Conservation (phyloP, 2,329 filamentous ascomycete species). For the Colletotrichum ledebouriae region DNA sequence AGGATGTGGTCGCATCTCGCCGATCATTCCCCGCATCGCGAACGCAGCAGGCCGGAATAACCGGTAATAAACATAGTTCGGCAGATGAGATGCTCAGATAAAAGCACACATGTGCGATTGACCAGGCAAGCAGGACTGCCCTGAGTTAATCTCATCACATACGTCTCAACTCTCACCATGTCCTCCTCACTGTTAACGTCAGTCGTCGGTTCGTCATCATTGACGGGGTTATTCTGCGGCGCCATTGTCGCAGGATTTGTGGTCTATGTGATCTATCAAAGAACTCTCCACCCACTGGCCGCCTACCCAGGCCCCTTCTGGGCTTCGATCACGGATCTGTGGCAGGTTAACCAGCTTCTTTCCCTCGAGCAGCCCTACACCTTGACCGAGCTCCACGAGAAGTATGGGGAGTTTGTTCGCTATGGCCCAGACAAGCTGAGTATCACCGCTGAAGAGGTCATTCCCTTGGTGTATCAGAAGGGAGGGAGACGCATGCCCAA, state of each 20-base stretch:
- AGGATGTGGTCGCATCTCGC: slow-evolving; percentile 1
- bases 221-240: neutral
- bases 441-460: slow-evolving; percentile 33
- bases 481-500: slow-evolving; percentile 32
- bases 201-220: neutral
- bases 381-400: slow-evolving; percentile 18
- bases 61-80: neutral
- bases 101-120: neutral
- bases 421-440: slow-evolving; percentile 33
- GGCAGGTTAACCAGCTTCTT: slow-evolving; percentile 32
- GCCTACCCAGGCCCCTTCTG: slow-evolving; percentile 25
- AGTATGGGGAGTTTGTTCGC: slow-evolving; percentile 24
- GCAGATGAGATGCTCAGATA: neutral
- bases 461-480: slow-evolving; percentile 31
- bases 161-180: neutral
- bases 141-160: neutral
- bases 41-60: neutral
- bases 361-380: slow-evolving; percentile 32
- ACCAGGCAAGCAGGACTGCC: too few species aligned
- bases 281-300: slow-evolving; percentile 26
- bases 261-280: slow-evolving; percentile 24
- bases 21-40: neutral
- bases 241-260: neutral
- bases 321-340: slow-evolving; percentile 26
- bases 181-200: neutral